Conservation (phyloP, 495 filamentous ascomycete genomes). For the Podospora bellae-mahoneyi region DNA sequence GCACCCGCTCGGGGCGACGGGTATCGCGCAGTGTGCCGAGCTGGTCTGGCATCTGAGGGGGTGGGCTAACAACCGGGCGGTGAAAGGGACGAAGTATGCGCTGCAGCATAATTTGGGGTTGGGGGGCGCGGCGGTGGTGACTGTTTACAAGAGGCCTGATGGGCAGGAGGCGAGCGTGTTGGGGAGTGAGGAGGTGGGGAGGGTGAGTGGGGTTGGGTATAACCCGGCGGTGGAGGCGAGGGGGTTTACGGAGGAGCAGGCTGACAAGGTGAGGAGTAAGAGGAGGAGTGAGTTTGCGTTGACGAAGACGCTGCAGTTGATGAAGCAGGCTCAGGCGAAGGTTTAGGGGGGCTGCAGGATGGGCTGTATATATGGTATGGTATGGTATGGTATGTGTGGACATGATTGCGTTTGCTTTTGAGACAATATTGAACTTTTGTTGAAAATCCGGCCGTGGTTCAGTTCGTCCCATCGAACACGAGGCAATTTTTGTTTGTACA, state of each 20-base stretch:
- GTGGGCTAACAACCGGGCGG: slow-evolving; percentile 88
- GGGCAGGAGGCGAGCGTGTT: slow-evolving; percentile 58
- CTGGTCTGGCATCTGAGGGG: slow-evolving; percentile 93
- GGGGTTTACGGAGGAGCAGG: slow-evolving; percentile 77
- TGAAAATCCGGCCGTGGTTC: too few relatives aligned
- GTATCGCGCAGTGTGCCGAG: slow-evolving; percentile 92
- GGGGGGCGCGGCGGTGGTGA: slow-evolving; percentile 87
- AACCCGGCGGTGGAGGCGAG: slow-evolving; percentile 90
- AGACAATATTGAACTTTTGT: too few relatives aligned
- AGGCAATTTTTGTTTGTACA: too few relatives aligned
- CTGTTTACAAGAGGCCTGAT: slow-evolving; percentile 86
- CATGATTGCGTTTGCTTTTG: neutral
- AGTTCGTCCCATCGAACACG: too few relatives aligned
- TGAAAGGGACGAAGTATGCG: slow-evolving; percentile 63
- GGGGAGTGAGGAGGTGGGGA: slow-evolving; percentile 55
- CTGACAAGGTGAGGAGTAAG: slow-evolving; percentile 64
- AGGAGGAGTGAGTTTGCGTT: slow-evolving; percentile 68
- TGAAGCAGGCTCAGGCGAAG: slow-evolving; percentile 49
- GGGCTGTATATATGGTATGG: neutral
- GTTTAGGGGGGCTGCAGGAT: neutral
- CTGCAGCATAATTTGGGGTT: slow-evolving; percentile 94
- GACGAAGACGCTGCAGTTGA: slow-evolving; percentile 67
- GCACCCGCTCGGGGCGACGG: slow-evolving; percentile 89
- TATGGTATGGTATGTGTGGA: neutral
- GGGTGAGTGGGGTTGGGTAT: slow-evolving; percentile 70